Evolutionary conservation across 2,329 filamentous ascomycete genomes (phyloP).

Genomic region (Whalleya microplaca): DNA sequence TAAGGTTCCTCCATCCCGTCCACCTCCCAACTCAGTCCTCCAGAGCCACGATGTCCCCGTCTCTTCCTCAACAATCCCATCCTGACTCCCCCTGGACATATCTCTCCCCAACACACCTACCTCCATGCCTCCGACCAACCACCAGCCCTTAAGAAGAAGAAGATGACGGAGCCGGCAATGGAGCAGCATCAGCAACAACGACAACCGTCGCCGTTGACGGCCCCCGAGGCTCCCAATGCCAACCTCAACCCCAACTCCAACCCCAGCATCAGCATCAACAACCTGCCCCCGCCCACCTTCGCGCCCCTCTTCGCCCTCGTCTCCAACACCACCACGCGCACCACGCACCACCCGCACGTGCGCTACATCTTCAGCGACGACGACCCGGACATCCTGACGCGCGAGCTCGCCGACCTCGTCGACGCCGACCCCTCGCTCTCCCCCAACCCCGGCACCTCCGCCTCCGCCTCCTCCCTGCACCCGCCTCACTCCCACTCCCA

Average conservation of each 20-base stretch:
- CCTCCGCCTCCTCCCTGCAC: conserved; percentile 30
- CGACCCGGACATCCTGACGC: conserved; percentile 75
- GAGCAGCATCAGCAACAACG: background rate
- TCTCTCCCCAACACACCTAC: background rate
- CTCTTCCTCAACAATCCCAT: background rate
- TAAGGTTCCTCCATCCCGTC: background rate
- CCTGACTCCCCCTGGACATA: background rate
- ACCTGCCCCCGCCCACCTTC: conserved; percentile 58
- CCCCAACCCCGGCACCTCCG: conserved; percentile 35
- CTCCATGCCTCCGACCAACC: background rate
- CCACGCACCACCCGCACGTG: conserved; percentile 81
- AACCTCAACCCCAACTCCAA: background rate
- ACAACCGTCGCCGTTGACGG: background rate
- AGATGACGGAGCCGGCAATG: background rate
- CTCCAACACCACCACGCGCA: conserved; percentile 71
- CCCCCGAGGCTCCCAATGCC: background rate
- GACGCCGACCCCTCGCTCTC: no score
- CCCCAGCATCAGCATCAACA: no score
- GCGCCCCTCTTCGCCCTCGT: conserved; percentile 85
- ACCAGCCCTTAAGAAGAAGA: background rate
- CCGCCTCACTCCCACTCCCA: background rate
- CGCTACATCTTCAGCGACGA: conserved; percentile 96
- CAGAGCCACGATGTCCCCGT: background rate
- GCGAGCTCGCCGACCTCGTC: conserved; percentile 59
- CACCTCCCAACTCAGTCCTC: background rate